Evolutionary conservation across 192 early-diverging fungal species (phyloP), one percentile per base, ranked within the genome.

Genomic region (Spinellus fusiger): DNA sequence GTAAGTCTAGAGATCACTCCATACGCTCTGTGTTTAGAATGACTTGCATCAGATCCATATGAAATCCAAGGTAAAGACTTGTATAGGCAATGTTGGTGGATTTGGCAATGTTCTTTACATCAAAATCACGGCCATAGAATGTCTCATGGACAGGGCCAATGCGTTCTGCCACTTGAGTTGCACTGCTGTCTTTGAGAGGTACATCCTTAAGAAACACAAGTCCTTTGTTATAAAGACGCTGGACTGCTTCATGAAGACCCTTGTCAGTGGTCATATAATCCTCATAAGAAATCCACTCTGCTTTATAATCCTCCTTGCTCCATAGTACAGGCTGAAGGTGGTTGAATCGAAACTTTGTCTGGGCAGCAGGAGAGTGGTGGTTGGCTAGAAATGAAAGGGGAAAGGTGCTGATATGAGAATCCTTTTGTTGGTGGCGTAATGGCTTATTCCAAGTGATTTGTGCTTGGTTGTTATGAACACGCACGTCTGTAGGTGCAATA

Each of bases 31-130:
- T 12, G 22, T 31, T 48, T 18, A 61, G 25, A 32, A 46, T 22
- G 20, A 64, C 80, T 71, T 81, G 89, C 89, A 92, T 70, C 37
- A 93, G 71, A 79, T 93, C 91, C 91, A 92, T 92, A 62, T 93
- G 91, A 38, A 91, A 80, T 0, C 89, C 90, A 16, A 93, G 77
- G 62, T 86, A 77, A 25, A 93, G 74, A 49, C 73, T 78, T 0
- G 91, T 92, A 64, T 93, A 93, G 4, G 91, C 91, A 72, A 93
- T 90, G 71, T 93, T 93, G 57, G 83, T 89, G 12, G 89, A 80
- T 48, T 89, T 72, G 5, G 80, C 80, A 2, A 86, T 71, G 35
- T 77, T 87, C 71, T 87, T 88, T 29, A 93, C 91, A 71, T 93
- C 82, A 82, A 84, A 92, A 18, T 79, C 79, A 8, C 67, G 49